Conservation (phyloP, 2,329 filamentous ascomycete genomes). For the Colletotrichum costaricense region DNA sequence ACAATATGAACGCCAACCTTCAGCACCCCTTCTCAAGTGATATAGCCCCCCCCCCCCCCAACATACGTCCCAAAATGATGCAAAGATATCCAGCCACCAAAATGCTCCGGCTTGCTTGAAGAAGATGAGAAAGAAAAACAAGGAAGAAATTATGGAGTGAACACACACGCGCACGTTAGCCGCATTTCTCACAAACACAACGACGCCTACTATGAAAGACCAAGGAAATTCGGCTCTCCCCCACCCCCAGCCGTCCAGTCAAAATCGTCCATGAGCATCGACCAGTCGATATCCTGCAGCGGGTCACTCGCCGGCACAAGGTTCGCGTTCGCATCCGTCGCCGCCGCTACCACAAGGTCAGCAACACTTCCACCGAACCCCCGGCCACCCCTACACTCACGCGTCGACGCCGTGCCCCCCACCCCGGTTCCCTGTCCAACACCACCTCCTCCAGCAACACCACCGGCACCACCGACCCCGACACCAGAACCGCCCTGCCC, state of each 20-base stretch:
- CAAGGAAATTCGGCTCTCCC: conserved; percentile 32
- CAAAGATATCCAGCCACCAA: neutral
- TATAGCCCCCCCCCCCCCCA: neutral
- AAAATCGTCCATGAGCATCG: conserved; percentile 62
- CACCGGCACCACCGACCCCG: neutral
- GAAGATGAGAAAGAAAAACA: no score
- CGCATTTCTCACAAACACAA: neutral
- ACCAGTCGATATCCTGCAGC: conserved; percentile 61
- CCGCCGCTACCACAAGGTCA: conserved; percentile 30
- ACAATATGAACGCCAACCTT: neutral
- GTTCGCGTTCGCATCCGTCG: conserved; percentile 14
- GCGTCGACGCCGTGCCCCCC: conserved; percentile 10
- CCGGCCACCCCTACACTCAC: conserved; percentile 23
- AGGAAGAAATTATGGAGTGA: neutral
- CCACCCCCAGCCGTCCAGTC: conserved; percentile 49
- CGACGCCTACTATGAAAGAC: conserved; percentile 17
- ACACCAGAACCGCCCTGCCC: neutral
- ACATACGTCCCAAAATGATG: neutral
- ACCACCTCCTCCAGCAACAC: conserved; percentile 17
- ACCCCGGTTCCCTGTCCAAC: conserved; percentile 28
- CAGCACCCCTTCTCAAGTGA: neutral
- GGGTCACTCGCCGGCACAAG: conserved; percentile 42
- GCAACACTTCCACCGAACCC: conserved; percentile 23
- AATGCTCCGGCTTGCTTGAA: neutral
- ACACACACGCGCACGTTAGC: neutral